Percentiles rank a stretch among this genome's conserved stretches.
These are phyloP conservation scores for Stachybotrys chartarum DNA, from an alignment of 2,329 filamentous ascomycete species.

Conservation along the genomic window DNA sequence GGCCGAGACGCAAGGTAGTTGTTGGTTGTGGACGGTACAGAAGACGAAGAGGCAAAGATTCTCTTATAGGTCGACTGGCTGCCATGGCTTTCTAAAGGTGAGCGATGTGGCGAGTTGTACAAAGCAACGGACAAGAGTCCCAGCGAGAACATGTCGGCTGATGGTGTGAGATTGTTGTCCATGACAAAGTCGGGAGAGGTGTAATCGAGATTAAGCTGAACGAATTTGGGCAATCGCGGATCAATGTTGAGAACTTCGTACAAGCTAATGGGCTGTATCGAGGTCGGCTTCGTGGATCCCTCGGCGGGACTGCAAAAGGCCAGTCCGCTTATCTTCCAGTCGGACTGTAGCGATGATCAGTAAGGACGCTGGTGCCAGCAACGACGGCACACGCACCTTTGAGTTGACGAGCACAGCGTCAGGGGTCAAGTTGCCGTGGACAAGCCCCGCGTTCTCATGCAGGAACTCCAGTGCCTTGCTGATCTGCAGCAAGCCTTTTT, in stretches of 20 bases:
- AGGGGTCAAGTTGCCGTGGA: conserved; percentile 91
- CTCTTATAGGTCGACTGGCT: conserved; percentile 82
- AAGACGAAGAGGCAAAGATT: conserved; percentile 69
- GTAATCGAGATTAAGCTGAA: conserved; percentile 89
- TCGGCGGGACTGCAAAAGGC: conserved; percentile 80
- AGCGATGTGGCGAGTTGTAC: conserved; percentile 90
- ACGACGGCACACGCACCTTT: conserved; percentile 51
- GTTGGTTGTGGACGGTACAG: conserved; percentile 72
- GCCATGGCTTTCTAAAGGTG: conserved; percentile 74
- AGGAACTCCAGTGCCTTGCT: conserved; percentile 92
- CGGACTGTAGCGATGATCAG: conserved; percentile 53
- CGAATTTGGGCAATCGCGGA: conserved; percentile 68
- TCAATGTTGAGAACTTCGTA: conserved; percentile 82
- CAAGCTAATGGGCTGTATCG: conserved; percentile 72
- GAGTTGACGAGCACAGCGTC: conserved; percentile 91
- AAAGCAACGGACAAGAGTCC: conserved; percentile 82
- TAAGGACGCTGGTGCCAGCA: background rate
- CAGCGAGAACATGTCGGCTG: conserved; percentile 89
- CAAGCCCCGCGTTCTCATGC: conserved; percentile 87
- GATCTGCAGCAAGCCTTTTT: conserved; percentile 89
- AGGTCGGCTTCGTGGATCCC: conserved; percentile 64
- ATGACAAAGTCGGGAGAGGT: conserved; percentile 91
- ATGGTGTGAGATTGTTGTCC: conserved; percentile 76
- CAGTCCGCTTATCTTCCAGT: conserved; percentile 98
- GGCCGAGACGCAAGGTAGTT: conserved; percentile 76